A percentile compares a stretch with the other conserved stretches of the same genome.
phyloP scores from a whole-genome alignment of 2,329 filamentous ascomycete species.

The Dendryphion nanum region DNA sequence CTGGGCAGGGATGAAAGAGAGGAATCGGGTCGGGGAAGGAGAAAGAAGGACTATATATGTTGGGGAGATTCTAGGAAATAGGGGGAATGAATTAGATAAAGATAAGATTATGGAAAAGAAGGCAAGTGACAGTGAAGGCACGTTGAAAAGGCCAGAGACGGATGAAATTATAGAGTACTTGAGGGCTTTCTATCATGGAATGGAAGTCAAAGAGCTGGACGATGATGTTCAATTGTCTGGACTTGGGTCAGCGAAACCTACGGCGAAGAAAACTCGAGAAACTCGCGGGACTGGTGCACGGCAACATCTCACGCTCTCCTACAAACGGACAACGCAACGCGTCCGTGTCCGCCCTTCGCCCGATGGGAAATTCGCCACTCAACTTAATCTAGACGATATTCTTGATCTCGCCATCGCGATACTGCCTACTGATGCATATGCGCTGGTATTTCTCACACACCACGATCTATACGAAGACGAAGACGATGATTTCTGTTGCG shows the following conservation, averaged over 20 bases:
- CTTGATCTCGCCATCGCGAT: slow-evolving; percentile 56
- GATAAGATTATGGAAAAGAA: slow-evolving; percentile 1
- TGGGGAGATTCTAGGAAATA: slow-evolving; percentile 29
- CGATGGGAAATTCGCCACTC: slow-evolving; percentile 48
- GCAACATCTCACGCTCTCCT: slow-evolving; percentile 48
- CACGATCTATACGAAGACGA: slow-evolving; percentile 67
- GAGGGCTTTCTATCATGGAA: slow-evolving; percentile 53
- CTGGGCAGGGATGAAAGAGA: slow-evolving; percentile 45
- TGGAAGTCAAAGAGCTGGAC: slow-evolving; percentile 49
- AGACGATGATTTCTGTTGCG: slow-evolving; percentile 66
- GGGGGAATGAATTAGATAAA: no score
- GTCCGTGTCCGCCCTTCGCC: slow-evolving; percentile 53
- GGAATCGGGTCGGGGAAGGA: slow-evolving; percentile 51
- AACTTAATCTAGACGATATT: slow-evolving; percentile 62
- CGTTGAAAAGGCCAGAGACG: slow-evolving; percentile 12
- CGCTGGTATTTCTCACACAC: slow-evolving; percentile 56
- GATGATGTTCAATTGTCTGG: no score
- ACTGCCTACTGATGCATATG: slow-evolving; percentile 59
- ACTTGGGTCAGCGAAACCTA: slow-evolving; percentile 19
- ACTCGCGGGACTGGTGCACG: slow-evolving; percentile 7
- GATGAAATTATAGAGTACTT: slow-evolving; percentile 45
- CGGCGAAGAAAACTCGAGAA: slow-evolving; percentile 43
- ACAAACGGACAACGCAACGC: slow-evolving; percentile 42
- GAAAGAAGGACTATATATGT: slow-evolving; percentile 56
- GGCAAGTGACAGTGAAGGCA: not conserved